Evolutionary conservation across 345 rosid species (phyloP), one percentile per base, ranked within the genome.

Genomic region (Pistacia vera): DNA sequence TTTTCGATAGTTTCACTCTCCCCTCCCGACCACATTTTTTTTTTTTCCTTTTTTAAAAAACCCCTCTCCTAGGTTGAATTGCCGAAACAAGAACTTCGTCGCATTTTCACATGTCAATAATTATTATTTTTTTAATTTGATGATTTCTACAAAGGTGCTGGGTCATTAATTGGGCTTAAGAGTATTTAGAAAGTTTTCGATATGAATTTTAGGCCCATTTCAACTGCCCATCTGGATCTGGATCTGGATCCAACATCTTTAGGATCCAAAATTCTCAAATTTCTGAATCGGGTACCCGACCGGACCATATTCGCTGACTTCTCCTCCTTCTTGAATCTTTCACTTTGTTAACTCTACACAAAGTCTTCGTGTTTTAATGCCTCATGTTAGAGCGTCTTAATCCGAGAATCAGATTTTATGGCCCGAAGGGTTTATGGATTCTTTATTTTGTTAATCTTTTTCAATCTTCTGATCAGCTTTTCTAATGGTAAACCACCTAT

Each of bases 401-500:
- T 57, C 64, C 52, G 41, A 16, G 28, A 33, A 33, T 18, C 28
- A 57, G 63, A 36, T 33, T 44, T 60, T 46, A 57, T 71, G 74
- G 49, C 30, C 49, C 48, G 12, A 28, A 46, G 22, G 54, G 58
- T 4, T 41, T 60, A 25, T 72, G 58, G 75, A 55, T 72, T 60
- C 58, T 44, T 48, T 14, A 12, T 73, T 66, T 55, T 80, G 30
- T 62, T 80, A 13, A 63, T 89, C 35, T 58, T 83, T 41, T 60
- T 82, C 57, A 70, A 74, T 64, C 75, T 80, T 68, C 79, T 70
- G 0, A 3, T 81, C 66, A 61, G 65, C 18, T 76, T 71, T 68
- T 80, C 88, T 17, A 78, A 60, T 61, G 91, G 91, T 90, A 81
- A 76, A 52, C 1, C 44, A 12, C 28, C 63, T 36, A 68, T 55